Conservation (phyloP, 345 rosid species). For the Heritiera littoralis region DNA sequence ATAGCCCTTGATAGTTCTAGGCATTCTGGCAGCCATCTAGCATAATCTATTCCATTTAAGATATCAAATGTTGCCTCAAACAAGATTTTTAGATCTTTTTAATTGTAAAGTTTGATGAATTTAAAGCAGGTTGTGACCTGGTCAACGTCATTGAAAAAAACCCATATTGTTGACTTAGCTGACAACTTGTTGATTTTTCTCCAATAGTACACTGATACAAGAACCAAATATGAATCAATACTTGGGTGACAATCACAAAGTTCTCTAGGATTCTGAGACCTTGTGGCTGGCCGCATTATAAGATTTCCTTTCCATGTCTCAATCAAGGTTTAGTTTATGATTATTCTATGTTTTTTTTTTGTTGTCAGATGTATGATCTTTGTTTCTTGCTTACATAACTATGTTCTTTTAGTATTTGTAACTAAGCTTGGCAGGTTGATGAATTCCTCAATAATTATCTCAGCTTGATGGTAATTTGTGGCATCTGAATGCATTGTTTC, state of each 20-base stretch:
- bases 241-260: neutral
- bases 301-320: constrained; percentile 10
- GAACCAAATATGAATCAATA: neutral
- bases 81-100: neutral
- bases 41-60: neutral
- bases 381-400: neutral
- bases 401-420: neutral
- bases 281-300: neutral
- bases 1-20: too few relatives aligned
- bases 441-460: neutral
- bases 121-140: neutral
- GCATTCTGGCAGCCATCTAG: neutral
- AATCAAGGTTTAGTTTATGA: neutral
- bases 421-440: neutral
- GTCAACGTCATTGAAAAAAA: neutral
- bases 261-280: neutral
- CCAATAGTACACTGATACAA: neutral
- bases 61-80: too few relatives aligned
- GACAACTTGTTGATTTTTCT: neutral
- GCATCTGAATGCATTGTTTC: neutral
- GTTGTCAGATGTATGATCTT: constrained; percentile 9
- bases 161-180: neutral
- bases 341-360: neutral
- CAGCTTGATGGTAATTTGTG: neutral
- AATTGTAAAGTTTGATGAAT: neutral